Conservation (phyloP, 2,329 filamentous ascomycete genomes). For the Stromatinia cepivora region DNA sequence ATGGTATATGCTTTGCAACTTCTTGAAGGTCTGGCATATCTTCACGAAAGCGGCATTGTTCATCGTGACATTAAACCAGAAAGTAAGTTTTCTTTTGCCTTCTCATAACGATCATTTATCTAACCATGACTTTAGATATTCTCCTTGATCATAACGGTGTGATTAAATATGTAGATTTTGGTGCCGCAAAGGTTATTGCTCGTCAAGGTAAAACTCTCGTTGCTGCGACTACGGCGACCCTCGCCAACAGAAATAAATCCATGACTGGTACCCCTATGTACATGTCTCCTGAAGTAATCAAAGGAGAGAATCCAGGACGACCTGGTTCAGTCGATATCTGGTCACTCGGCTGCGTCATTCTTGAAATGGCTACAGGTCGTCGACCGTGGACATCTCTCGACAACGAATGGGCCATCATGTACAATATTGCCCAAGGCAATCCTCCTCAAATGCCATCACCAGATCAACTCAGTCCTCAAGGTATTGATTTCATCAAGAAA, state of each 20-base stretch:
- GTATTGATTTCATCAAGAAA: slow-evolving; percentile 82
- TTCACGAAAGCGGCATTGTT: slow-evolving; percentile 88
- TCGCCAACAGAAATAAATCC: slow-evolving; percentile 70
- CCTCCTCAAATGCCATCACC: slow-evolving; percentile 77
- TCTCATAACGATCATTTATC: not conserved
- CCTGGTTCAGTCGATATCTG: slow-evolving; percentile 91
- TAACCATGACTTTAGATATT: slow-evolving; percentile 61
- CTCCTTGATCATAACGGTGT: slow-evolving; percentile 96
- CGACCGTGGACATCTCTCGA: slow-evolving; percentile 94
- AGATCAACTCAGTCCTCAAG: slow-evolving; percentile 81
- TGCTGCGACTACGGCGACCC: slow-evolving; percentile 53
- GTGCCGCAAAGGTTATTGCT: slow-evolving; percentile 94
- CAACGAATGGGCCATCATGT: slow-evolving; percentile 99
- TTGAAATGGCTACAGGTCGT: slow-evolving; percentile 95
- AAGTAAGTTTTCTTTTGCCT: slow-evolving; percentile 59
- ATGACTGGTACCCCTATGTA: slow-evolving; percentile 99
- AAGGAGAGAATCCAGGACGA: slow-evolving; percentile 76
- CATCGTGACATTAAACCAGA: slow-evolving; percentile 98
- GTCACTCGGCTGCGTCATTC: slow-evolving; percentile 93
- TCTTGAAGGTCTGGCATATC: slow-evolving; percentile 87
- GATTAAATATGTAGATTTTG: slow-evolving; percentile 99
- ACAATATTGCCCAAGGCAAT: slow-evolving; percentile 97
- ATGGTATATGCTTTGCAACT: slow-evolving; percentile 96
- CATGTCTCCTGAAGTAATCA: slow-evolving; percentile 99
- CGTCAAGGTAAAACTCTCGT: slow-evolving; percentile 87